Evolutionary conservation across 2,329 filamentous ascomycete species (phyloP).

Genomic region (Torrubiellomyces zombiae): DNA sequence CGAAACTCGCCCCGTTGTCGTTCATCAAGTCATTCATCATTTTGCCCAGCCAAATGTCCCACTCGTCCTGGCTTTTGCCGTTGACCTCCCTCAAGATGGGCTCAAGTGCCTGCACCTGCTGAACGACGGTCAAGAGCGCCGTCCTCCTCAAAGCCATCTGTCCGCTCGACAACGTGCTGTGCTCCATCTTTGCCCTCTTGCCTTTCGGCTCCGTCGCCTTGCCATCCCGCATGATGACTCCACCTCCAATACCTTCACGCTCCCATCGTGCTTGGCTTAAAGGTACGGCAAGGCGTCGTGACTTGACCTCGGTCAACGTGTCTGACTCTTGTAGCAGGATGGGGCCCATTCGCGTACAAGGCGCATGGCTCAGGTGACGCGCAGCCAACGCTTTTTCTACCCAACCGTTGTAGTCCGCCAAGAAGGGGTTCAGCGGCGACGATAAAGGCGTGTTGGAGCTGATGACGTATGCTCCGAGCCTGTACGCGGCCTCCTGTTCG

Average conservation of each 20-base stretch:
- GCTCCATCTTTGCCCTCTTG: slow-evolving; percentile 22
- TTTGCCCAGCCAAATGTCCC: slow-evolving; percentile 75
- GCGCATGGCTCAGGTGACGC: slow-evolving; percentile 53
- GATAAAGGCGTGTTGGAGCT: slow-evolving; percentile 70
- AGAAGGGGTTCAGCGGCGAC: slow-evolving; percentile 61
- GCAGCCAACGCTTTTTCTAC: slow-evolving; percentile 57
- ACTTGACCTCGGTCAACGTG: slow-evolving; percentile 48
- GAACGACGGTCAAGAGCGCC: slow-evolving; percentile 65
- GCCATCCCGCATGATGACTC: slow-evolving; percentile 42
- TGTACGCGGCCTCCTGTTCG: slow-evolving; percentile 46
- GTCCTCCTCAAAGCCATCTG: slow-evolving; percentile 63
- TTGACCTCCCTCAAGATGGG: slow-evolving; percentile 66
- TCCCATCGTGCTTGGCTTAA: slow-evolving; percentile 79
- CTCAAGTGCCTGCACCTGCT: slow-evolving; percentile 74
- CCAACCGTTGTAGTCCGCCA: slow-evolving; percentile 76
- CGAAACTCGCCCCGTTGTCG: slow-evolving; percentile 61
- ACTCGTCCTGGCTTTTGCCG: slow-evolving; percentile 79
- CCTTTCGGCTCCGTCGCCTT: slow-evolving; percentile 41
- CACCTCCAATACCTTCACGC: slow-evolving; percentile 51
- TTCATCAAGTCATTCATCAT: slow-evolving; percentile 75
- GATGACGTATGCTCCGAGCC: slow-evolving; percentile 67
- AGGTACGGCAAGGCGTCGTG: slow-evolving; percentile 70
- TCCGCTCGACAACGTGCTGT: slow-evolving; percentile 42
- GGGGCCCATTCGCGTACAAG: slow-evolving; percentile 64
- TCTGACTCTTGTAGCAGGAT: slow-evolving; percentile 69